Conservation (phyloP, 768 basidiomycete species). For the Termitomyces sp. region DNA sequence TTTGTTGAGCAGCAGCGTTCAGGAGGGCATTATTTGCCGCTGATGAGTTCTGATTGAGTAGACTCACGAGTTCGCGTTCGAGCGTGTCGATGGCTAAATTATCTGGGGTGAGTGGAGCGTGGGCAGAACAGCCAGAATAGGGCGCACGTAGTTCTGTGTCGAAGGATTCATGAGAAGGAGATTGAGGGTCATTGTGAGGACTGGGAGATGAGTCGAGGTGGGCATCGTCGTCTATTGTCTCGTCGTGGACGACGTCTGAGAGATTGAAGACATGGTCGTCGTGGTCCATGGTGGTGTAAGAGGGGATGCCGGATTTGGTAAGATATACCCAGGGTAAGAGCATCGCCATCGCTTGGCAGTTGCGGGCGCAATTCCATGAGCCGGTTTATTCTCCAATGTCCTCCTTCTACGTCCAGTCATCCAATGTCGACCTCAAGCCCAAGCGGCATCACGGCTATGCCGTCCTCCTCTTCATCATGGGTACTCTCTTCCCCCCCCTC, state of each 20-base stretch:
- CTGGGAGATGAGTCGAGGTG: slow-evolving; percentile 24
- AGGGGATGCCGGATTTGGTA: slow-evolving; percentile 12
- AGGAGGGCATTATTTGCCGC: slow-evolving; percentile 61
- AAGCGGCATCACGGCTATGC: slow-evolving; percentile 76
- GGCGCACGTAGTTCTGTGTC: slow-evolving; percentile 31
- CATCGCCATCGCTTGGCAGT: neutral
- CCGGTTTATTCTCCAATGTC: slow-evolving; percentile 4
- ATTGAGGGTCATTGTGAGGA: slow-evolving; percentile 23
- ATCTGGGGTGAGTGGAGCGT: slow-evolving; percentile 35
- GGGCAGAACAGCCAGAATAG: slow-evolving; percentile 26
- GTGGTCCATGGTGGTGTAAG: slow-evolving; percentile 33
- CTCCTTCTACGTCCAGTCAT: slow-evolving; percentile 29
- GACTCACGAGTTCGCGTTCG: slow-evolving; percentile 69
- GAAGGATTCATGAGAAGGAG: slow-evolving; percentile 23
- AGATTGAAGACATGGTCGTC: slow-evolving; percentile 67
- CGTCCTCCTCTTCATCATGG: slow-evolving; percentile 77
- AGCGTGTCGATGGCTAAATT: slow-evolving; percentile 66
- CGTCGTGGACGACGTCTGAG: slow-evolving; percentile 83
- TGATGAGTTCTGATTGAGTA: slow-evolving; percentile 71
- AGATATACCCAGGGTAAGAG: slow-evolving; percentile 13
- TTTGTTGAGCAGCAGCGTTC: slow-evolving; percentile 63
- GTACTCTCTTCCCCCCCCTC: slow-evolving; percentile 87
- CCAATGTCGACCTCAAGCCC: slow-evolving; percentile 59
- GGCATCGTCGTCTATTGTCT: slow-evolving; percentile 57
- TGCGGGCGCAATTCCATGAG: neutral